Evolutionary conservation across 768 basidiomycete species (phyloP).

Genomic region (Tubosaeta sp.): DNA sequence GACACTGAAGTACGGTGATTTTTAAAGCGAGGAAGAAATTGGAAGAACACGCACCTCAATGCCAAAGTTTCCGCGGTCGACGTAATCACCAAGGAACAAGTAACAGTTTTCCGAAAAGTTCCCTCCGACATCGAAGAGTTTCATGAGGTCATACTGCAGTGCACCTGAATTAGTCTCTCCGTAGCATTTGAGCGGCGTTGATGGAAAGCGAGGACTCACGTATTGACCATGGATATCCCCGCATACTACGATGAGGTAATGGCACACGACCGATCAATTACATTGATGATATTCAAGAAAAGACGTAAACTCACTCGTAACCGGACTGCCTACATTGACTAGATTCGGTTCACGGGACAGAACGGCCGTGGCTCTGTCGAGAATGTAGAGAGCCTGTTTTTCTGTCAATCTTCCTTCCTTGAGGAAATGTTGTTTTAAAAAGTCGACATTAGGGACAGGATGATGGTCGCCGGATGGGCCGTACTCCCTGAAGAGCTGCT

Average conservation of each 20-base stretch:
- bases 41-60: constrained; percentile 48
- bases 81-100: constrained; percentile 95
- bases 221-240: constrained; percentile 99
- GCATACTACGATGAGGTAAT: constrained; percentile 55
- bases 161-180: constrained; percentile 1
- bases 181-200: constrained; percentile 67
- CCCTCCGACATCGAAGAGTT: constrained; percentile 94
- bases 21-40: not conserved
- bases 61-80: constrained; percentile 93
- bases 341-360: constrained; percentile 79
- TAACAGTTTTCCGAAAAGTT: constrained; percentile 79
- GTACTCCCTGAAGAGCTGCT: constrained; percentile 54
- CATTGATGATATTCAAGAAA: constrained; percentile 1
- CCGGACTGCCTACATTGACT: constrained; percentile 80
- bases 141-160: constrained; percentile 93
- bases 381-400: constrained; percentile 78
- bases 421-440: constrained; percentile 87
- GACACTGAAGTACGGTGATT: constrained; percentile 47
- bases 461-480: constrained; percentile 36
- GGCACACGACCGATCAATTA: constrained; percentile 8
- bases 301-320: constrained; percentile 64
- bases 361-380: constrained; percentile 62
- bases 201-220: constrained; percentile 71
- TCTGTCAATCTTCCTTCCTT: constrained; percentile 81
- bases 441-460: constrained; percentile 66